Evolutionary conservation across 768 basidiomycete species (phyloP).

Genomic region (Rhodotorula paludigena): DNA sequence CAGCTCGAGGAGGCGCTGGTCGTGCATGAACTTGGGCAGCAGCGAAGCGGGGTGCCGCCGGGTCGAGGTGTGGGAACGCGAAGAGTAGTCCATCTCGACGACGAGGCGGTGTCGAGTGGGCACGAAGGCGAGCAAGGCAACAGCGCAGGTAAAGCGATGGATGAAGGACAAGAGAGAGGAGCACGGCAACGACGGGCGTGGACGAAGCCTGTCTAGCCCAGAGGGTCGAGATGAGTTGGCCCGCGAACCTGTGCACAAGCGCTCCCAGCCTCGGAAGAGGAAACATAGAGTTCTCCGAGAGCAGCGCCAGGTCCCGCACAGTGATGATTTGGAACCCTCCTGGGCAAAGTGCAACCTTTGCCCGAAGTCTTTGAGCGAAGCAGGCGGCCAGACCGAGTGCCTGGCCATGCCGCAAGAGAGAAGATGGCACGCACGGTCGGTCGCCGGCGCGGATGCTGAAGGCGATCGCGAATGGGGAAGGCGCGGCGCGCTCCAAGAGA

Average conservation of each 20-base stretch:
- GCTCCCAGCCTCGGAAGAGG: conserved; percentile 20
- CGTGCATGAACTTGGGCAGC: conserved; percentile 67
- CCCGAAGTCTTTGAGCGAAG: background rate
- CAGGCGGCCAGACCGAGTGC: too few relatives aligned
- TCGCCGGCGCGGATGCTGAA: too few relatives aligned
- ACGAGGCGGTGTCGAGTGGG: background rate
- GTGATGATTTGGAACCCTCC: background rate
- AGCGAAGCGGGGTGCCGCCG: conserved; percentile 66
- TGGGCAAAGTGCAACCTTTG: background rate
- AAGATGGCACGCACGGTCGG: too few relatives aligned
- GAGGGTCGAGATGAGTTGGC: conserved; percentile 27
- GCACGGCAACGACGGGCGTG: background rate
- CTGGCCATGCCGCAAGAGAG: too few relatives aligned
- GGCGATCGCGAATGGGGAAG: too few relatives aligned
- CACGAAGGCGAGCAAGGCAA: background rate
- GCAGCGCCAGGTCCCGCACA: background rate
- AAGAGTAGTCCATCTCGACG: conserved; percentile 15
- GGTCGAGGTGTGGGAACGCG: conserved; percentile 30
- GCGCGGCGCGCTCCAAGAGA: too few relatives aligned
- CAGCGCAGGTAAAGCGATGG: background rate
- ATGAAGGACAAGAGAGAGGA: background rate
- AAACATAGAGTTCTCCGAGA: conserved; percentile 21
- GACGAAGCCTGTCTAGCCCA: background rate
- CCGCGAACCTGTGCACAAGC: background rate
- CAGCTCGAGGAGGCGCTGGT: conserved; percentile 72